Evolutionary conservation across 1,284 basidiomycete species (phyloP), one percentile per base, ranked within the genome.

Genomic region (Sparassis latifolia): DNA sequence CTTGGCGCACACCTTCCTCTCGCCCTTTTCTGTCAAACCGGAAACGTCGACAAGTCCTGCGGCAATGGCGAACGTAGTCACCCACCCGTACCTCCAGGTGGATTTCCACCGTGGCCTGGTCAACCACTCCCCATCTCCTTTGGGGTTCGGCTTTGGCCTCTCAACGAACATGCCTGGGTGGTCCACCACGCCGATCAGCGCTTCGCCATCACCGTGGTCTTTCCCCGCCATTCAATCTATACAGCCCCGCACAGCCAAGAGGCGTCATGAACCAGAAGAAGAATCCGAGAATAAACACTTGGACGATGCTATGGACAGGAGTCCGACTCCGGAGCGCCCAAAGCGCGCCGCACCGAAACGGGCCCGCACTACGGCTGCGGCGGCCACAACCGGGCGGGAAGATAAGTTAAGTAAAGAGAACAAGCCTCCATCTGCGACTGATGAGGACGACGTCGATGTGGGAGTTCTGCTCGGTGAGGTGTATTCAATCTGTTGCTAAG

Each of bases 291-390:
- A 54, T 68, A 71, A 52, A 55, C 66, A 65, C 40, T 67, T 75
- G 48, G 86, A 89, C 58, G 77, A 84, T 53, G 75, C 80, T 20
- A 89, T 89, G 87, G 86, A 89, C 64, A 76, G 86, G 55, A 89
- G 86, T 58, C 86, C 87, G 7, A 87, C 86, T 5, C 87, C 86
- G 27, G 86, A 89, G 66, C 76, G 84, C 44, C 78, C 77, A 28
- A 86, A 81, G 65, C 78, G 80, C 57, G 73, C 74, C 10, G 72
- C 77, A 45, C 83, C 82, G 27, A 89, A 89, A 66, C 78, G 86
- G 52, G 76, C 76, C 44, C 79, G 80, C 52, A 69, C 80, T 42
- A 62, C 68, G 42, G 67, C 70, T 45, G 73, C 51, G 49, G 43
- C 50, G 9, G 55, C 55, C 45, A 55, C 55, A 20, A 44, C 41